These are phyloP conservation scores for Xylariaceae sp. DNA, from an alignment of 2,329 filamentous ascomycete genomes.

Conservation along the genomic window DNA sequence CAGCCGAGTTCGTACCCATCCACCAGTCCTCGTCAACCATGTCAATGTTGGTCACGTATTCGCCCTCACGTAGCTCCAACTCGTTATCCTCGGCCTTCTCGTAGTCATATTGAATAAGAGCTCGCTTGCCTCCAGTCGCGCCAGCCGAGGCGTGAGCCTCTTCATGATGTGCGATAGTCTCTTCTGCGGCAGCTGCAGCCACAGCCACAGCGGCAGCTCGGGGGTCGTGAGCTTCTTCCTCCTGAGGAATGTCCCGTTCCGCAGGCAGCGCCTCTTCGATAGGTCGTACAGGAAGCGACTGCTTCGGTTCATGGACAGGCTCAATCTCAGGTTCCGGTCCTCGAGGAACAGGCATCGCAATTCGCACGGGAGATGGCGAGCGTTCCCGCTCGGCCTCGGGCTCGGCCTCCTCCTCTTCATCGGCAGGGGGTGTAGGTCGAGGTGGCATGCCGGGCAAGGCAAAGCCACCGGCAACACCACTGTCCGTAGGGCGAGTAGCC, in stretches of 20 bases:
- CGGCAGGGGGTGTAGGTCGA: slow-evolving; percentile 50
- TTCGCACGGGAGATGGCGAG: slow-evolving; percentile 69
- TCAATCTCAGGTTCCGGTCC: slow-evolving; percentile 50
- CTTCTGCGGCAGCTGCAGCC: slow-evolving; percentile 39
- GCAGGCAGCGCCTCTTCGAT: slow-evolving; percentile 57
- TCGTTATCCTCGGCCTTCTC: slow-evolving; percentile 98
- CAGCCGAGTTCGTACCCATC: slow-evolving; percentile 83
- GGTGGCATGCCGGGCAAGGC: slow-evolving; percentile 72
- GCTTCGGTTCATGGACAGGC: slow-evolving; percentile 46
- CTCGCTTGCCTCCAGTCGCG: slow-evolving; percentile 58
- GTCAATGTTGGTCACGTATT: slow-evolving; percentile 84
- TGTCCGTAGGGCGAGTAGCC: slow-evolving; percentile 48
- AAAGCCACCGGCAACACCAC: slow-evolving; percentile 61
- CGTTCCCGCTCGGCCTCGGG: slow-evolving; percentile 43
- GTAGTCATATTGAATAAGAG: slow-evolving; percentile 87
- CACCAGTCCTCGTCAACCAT: slow-evolving; percentile 99
- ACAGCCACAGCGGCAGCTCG: slow-evolving; percentile 56
- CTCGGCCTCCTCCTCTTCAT: slow-evolving; percentile 49
- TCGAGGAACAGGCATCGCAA: slow-evolving; percentile 79
- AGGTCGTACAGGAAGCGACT: slow-evolving; percentile 58
- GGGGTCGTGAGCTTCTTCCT: slow-evolving; percentile 56
- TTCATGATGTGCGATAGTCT: slow-evolving; percentile 38
- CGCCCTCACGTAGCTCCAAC: slow-evolving; percentile 82
- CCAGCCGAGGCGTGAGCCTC: slow-evolving; percentile 33
- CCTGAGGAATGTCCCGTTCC: slow-evolving; percentile 60